Base-by-base conservation (phyloP, 345 rosid genomes). In the Rhizophora mangle region DNA sequence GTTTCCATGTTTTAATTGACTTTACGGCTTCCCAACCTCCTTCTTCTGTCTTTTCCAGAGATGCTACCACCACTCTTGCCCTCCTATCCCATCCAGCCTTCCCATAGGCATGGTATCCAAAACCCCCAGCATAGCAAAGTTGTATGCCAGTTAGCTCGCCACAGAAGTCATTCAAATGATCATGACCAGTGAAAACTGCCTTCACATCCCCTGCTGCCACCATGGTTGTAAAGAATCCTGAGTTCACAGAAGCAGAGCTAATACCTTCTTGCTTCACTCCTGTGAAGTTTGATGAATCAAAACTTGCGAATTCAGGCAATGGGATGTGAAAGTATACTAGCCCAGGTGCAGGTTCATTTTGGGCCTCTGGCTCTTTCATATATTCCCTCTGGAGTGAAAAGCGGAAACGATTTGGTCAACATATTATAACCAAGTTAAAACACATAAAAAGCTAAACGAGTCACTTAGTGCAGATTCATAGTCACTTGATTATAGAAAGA, bases 61-160 rank as follows among this genome's bases (percentile, higher is more conserved):
- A 80, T 58, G 86, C 95, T 31, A 81, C 77, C 59, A 94, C 88
- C 4, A 91, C 83, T 74, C 98, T 85, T 0, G 87, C 89, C 73
- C 99, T 88, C 82, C 97, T 85, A 13, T 87, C 71, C 96, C 96
- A 91, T 6, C 97, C 97, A 39, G 89, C 93, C 80, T 88, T 86
- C 66, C 97, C 97, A 60, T 91, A 95, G 24, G 93, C 99, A 83
- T 89, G 97, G 82, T 92, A 91, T 78, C 98, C 96, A 74, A 89
- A 86, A 15, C 49, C 49, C 49, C 49, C 49, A 43, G 18, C 49
- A 43, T 43, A 43, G 49, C 49, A 43, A 43, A 43, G 49, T 43
- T 43, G 4, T 43, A 43, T 43, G 49, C 93, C 93, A 27, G 71
- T 75, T 56, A 85, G 80, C 36, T 68, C 26, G 9, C 86, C 96